Conservation (phyloP, 495 filamentous ascomycete species). For the Neurospora africana region DNA sequence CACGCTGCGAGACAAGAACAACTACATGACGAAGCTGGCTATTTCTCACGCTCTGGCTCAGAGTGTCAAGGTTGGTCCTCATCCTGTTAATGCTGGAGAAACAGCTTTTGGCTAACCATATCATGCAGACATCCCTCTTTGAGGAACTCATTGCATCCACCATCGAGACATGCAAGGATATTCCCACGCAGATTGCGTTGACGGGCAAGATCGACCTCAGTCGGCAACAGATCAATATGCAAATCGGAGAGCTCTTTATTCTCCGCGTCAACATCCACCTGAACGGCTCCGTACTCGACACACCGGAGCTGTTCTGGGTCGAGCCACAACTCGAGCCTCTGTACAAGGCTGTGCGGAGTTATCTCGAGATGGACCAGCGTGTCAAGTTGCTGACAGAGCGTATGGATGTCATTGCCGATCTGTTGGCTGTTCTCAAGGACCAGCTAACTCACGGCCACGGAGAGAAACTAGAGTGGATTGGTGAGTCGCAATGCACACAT, state of each 20-base stretch:
- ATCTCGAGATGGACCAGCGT: constrained; percentile 95
- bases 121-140: constrained; percentile 76
- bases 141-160: constrained; percentile 92
- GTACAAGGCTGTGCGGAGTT: constrained; percentile 87
- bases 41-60: constrained; percentile 93
- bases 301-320: constrained; percentile 95
- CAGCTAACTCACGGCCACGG: constrained; percentile 94
- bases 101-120: constrained; percentile 1
- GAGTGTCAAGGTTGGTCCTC: constrained; percentile 65
- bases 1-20: constrained; percentile 77
- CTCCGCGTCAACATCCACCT: constrained; percentile 94
- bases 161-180: constrained; percentile 77
- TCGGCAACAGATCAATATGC: constrained; percentile 88
- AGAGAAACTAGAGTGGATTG: constrained; percentile 93
- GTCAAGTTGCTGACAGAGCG: constrained; percentile 85
- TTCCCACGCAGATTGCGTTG: constrained; percentile 79
- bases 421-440: constrained; percentile 89
- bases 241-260: constrained; percentile 96
- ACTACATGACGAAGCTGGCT: constrained; percentile 96
- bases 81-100: neutral
- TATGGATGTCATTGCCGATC: constrained; percentile 85
- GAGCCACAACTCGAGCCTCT: constrained; percentile 93
- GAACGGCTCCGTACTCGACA: constrained; percentile 93
- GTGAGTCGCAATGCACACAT: constrained; percentile 35
- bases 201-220: constrained; percentile 84